These are phyloP conservation scores for Marchantia polymorpha DNA, from an alignment of 225 moss, liverwort and hornwort genomes.

Conservation along the genomic window DNA sequence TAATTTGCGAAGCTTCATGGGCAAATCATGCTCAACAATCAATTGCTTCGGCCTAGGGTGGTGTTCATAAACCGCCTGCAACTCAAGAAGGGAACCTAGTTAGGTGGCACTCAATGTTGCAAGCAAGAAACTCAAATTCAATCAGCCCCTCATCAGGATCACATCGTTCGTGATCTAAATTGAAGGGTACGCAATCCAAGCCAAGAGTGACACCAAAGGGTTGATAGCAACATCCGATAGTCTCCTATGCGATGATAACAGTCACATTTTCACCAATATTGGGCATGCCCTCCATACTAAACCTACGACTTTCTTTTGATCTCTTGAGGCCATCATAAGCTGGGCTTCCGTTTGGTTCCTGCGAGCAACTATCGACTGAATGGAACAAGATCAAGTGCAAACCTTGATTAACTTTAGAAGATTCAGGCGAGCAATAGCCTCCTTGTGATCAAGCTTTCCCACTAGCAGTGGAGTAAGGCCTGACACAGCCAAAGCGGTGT, in stretches of 20 bases:
- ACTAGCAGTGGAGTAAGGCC: constrained; percentile 90
- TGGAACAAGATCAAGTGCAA: not conserved
- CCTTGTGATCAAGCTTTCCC: constrained; percentile 86
- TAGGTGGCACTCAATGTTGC: not conserved
- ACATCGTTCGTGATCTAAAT: not conserved
- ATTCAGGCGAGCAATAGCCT: constrained; percentile 83
- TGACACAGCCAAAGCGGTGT: constrained; percentile 82
- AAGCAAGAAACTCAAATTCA: not conserved
- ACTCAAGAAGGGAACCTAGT: not conserved
- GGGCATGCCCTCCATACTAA: not conserved
- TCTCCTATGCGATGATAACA: not conserved
- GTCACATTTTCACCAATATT: not conserved
- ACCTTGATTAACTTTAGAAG: constrained; percentile 95
- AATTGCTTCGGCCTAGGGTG: constrained; percentile 96
- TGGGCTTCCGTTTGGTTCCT: not conserved
- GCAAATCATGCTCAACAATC: constrained; percentile 89
- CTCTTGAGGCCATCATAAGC: not conserved
- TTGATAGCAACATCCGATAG: not conserved
- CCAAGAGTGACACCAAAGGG: not conserved
- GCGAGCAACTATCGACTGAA: not conserved
- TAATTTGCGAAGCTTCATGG: constrained; percentile 63
- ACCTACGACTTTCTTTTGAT: not conserved
- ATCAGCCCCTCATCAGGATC: not conserved
- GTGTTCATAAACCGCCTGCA: constrained; percentile 95
- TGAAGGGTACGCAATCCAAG: not conserved